Evolutionary conservation across 2,329 filamentous ascomycete species (phyloP).

Genomic region (Cytospora chrysosperma): DNA sequence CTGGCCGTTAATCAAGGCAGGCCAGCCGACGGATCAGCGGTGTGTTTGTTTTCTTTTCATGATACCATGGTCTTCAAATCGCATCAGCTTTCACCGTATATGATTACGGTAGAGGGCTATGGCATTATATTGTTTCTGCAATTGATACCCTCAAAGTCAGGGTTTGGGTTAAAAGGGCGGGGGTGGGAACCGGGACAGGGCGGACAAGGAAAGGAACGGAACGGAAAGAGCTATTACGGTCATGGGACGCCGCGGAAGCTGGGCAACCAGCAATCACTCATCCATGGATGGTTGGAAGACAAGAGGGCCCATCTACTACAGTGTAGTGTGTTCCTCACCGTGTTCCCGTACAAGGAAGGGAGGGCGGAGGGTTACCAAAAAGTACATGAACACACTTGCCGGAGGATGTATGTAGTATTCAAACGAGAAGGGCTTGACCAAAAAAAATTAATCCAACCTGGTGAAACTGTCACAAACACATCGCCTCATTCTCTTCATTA

Average conservation of each 20-base stretch:
- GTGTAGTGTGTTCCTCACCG: slow-evolving; percentile 10
- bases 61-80: slow-evolving; percentile 21
- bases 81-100: slow-evolving; percentile 12
- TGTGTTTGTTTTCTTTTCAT: slow-evolving; percentile 17
- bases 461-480: slow-evolving; percentile 10
- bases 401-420: not conserved
- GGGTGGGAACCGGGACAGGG: slow-evolving; percentile 3
- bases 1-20: slow-evolving; percentile 6
- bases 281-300: slow-evolving; percentile 1
- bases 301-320: not conserved
- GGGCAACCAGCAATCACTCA: slow-evolving; percentile 16
- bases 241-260: slow-evolving; percentile 4
- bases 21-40: slow-evolving; percentile 1
- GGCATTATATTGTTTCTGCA: slow-evolving; percentile 2
- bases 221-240: not conserved
- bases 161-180: slow-evolving; percentile 7
- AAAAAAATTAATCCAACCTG: slow-evolving; percentile 18
- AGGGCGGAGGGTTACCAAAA: not conserved
- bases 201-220: not conserved
- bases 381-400: slow-evolving; percentile 8
- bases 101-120: slow-evolving; percentile 1
- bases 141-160: slow-evolving; percentile 21
- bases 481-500: not conserved
- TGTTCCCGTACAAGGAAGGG: not conserved
- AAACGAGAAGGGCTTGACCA: slow-evolving; percentile 14